These are phyloP conservation scores for Blastocystis sp. DNA, from an alignment of 352 stramenopile species.

Conservation along the genomic window DNA sequence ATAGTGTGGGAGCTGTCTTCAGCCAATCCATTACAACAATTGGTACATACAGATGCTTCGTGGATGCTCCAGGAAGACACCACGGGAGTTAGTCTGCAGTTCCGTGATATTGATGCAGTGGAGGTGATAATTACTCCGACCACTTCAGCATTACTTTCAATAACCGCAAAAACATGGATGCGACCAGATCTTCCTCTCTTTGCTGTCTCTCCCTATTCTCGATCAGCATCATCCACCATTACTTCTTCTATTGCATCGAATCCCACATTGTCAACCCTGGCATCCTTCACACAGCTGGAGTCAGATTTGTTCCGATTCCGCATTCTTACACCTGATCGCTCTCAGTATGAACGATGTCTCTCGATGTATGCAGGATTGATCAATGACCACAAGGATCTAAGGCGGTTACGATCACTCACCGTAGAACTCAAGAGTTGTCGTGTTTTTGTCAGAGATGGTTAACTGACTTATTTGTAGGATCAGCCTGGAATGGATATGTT, in stretches of 20 bases:
- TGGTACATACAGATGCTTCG: neutral
- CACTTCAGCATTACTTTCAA: neutral
- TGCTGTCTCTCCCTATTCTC: neutral
- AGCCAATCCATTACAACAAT: neutral
- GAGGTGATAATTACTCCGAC: neutral
- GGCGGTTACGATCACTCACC: neutral
- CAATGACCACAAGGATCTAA: constrained; percentile 3
- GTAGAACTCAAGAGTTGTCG: neutral
- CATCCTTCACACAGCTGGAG: neutral
- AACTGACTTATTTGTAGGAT: neutral
- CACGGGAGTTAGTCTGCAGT: neutral
- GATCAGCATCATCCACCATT: neutral
- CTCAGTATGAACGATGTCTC: neutral
- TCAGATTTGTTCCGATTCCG: neutral
- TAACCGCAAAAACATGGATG: neutral
- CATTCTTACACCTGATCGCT: neutral
- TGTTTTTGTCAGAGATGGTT: neutral
- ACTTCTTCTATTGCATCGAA: neutral
- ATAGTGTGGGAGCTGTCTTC: neutral
- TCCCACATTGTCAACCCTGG: neutral
- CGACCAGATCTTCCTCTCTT: neutral
- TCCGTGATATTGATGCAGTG: neutral
- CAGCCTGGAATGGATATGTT: neutral
- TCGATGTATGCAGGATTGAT: constrained; percentile 4
- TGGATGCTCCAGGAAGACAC: neutral